Evolutionary conservation across 2,329 filamentous ascomycete species (phyloP), one percentile per base, ranked within the genome.

Genomic region (Apiospora pterosperma): DNA sequence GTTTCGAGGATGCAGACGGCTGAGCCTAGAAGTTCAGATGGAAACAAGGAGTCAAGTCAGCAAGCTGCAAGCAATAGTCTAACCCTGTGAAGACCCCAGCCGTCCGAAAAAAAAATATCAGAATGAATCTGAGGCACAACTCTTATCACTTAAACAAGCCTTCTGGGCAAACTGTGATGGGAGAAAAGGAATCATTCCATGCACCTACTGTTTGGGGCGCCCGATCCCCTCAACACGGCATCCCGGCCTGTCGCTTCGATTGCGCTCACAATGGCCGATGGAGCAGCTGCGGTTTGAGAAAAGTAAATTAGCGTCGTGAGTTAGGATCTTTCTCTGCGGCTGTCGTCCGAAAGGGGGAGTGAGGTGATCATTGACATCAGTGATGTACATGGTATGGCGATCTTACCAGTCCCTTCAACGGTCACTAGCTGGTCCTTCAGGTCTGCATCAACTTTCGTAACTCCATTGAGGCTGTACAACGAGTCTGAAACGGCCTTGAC

Each of bases 1-100:
- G 93, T 96, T 82, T 99, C 96, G 66, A 99, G 88, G 74, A 99
- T 98, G 79, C 94, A 97, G 52, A 99, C 96, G 55, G 95, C 93
- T 36, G 93, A 92, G 75, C 88, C 91, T 88, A 69, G 61, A 68
- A 62, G 67, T 55, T 31, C 6, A 6, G 48, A 55, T 34, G 19
- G 42, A 34, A 34, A 34, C 48, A 28, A 55, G 48, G 63, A 67
- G 63, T 67, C 58, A 64, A 55, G 48, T 55, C 48, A 55, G 48
- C 19, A 55, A 55, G 25, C 28, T 55, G 48, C 48, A 55, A 41
- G 8, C 11, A 16, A 34, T 34, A 55, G 16, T 19, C 48, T 8
- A 55, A 34, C 28, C 48, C 28, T 19, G 48, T 16, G 48, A 34
- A 55, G 48, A 55, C 48, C 16, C 28, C 48, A n/a, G 3, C 28